Base-by-base conservation (phyloP, 2,329 filamentous ascomycete genomes). In the Thelonectria olida region DNA sequence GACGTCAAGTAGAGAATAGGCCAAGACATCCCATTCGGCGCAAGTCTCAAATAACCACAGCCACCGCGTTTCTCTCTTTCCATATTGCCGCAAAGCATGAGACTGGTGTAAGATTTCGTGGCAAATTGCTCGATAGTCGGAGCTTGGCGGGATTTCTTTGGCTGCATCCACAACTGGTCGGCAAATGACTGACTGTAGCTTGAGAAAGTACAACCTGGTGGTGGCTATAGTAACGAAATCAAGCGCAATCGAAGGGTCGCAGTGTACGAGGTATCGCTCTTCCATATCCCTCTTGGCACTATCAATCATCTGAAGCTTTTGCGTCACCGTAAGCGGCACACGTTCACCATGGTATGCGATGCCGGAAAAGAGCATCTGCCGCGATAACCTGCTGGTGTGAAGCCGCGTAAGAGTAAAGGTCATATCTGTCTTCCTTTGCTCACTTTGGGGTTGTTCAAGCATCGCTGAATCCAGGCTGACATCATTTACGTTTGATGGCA, bases 101-200 rank as follows among this genome's bases (percentile, higher is more conserved):
- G 58, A 50, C 19, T 62, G 49, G 3, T 44, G 38, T 10, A 66
- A 28, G 9, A 66, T 45, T 10, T 62, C 51, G 20, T 54, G 38
- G 10, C 64, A 66, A 25, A 54, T 20, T 9, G 10, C 38, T n/a
- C 45, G 19, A 28, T 44, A 42, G 15, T 49, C 23, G 13, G 23
- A 23, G 15, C 12, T 31, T 13, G 41, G 4, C 7, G 39, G 10
- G 5, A 47, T 47, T 12, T n/a, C 39, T 4, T 47, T 10, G 8
- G 19, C 17, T 5, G 5, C 7, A 23, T 28, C 39, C 9, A n/a
- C 28, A 19, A 41, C 5, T 19, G 57, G 50, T 15, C 20, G 44
- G 51, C 15, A 52, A 19, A 49, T 13, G 2, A 23, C 50, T 12
- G 47, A 25, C 28, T 42, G 54, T 19, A 54, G 44, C 20, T 54